Evolutionary conservation across 192 early-diverging fungal species (phyloP).

Genomic region (Coemansia sp.): DNA sequence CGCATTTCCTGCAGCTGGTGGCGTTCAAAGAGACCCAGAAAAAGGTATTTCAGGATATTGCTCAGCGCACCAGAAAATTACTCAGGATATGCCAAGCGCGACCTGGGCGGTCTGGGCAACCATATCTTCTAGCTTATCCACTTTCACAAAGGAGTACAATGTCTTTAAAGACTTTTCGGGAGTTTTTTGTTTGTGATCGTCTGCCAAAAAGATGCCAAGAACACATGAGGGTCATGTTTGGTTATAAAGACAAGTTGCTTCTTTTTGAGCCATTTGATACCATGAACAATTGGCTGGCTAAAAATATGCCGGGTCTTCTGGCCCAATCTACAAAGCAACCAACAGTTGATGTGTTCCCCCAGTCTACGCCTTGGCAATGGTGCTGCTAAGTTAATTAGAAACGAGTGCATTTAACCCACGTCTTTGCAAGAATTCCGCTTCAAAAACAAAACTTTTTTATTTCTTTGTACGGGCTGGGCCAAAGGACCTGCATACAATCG

Average conservation of each 20-base stretch:
- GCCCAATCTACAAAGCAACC: background rate
- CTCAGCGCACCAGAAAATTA: background rate
- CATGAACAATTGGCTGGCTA: slow-evolving; percentile 1
- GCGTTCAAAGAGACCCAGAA: too few relatives aligned
- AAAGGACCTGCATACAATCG: slow-evolving; percentile 1
- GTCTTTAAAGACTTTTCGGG: background rate
- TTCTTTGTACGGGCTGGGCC: background rate
- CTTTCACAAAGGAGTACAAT: background rate
- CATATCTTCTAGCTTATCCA: background rate
- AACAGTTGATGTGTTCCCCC: background rate
- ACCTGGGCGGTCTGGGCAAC: background rate
- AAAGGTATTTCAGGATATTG: too few relatives aligned
- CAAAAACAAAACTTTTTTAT: background rate
- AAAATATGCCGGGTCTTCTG: background rate
- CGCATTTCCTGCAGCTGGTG: too few relatives aligned
- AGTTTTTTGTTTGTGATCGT: background rate
- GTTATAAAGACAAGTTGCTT: background rate
- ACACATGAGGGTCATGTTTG: background rate
- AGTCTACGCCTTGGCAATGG: background rate
- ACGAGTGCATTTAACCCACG: background rate
- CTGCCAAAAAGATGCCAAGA: background rate
- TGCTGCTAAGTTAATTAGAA: background rate
- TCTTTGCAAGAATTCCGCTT: background rate
- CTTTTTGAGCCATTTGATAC: background rate
- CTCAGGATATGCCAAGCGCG: background rate